Evolutionary conservation across 768 basidiomycete species (phyloP).

Genomic region (Tulasnella sp.): DNA sequence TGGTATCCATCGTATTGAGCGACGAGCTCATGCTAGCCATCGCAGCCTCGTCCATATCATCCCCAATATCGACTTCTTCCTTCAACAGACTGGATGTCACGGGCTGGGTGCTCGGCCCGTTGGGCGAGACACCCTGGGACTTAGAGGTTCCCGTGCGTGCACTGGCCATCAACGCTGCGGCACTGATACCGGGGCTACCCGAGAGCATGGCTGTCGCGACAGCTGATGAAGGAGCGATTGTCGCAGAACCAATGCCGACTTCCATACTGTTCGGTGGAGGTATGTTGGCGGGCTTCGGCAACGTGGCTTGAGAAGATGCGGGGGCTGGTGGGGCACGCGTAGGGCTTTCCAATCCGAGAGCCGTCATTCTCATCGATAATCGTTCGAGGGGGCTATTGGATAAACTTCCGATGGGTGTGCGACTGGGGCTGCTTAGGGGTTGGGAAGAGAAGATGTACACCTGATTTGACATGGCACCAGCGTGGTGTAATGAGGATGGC

Average conservation of each 20-base stretch:
- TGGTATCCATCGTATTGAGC: slow-evolving; percentile 57
- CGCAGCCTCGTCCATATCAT: slow-evolving; percentile 13
- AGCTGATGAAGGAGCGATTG: slow-evolving; percentile 11
- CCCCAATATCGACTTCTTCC: background rate
- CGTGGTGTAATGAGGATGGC: slow-evolving; percentile 18
- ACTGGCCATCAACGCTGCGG: slow-evolving; percentile 19
- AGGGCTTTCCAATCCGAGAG: slow-evolving; percentile 17
- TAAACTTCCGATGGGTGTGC: slow-evolving; percentile 24
- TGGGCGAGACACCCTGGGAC: background rate
- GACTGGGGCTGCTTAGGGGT: slow-evolving; percentile 38
- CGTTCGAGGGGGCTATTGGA: slow-evolving; percentile 23
- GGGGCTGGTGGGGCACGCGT: background rate
- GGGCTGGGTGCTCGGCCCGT: background rate
- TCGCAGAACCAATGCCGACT: slow-evolving; percentile 14
- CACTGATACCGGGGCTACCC: slow-evolving; percentile 15
- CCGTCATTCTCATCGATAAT: slow-evolving; percentile 21
- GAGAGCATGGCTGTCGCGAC: slow-evolving; percentile 17
- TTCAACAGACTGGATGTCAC: background rate
- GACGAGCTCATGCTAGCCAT: slow-evolving; percentile 18
- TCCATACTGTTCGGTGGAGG: slow-evolving; percentile 20
- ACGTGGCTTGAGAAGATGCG: background rate
- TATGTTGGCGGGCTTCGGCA: slow-evolving; percentile 11
- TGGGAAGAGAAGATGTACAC: slow-evolving; percentile 38
- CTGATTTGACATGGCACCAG: slow-evolving; percentile 20
- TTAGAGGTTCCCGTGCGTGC: slow-evolving; percentile 18